Evolutionary conservation across 208 protist species (phyloP), one percentile per base, ranked within the genome.

Genomic region (Wallacemonas collosoma): DNA sequence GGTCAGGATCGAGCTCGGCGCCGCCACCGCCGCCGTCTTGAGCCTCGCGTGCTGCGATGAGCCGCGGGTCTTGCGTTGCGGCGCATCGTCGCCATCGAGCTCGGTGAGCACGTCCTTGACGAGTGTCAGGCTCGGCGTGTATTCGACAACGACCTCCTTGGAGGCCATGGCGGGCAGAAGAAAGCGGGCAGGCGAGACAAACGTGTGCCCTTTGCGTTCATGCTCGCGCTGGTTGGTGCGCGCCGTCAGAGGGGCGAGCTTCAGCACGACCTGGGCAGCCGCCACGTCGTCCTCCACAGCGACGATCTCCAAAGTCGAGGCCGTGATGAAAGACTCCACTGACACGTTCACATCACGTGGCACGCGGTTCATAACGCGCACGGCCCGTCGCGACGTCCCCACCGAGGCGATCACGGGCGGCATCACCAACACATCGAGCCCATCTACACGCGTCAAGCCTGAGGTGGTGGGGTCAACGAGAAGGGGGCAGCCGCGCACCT

Each of bases 341-440:
- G 68, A 79, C n/a, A 95, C 89, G 53, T 83, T 80, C 39, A 97
- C 70, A 62, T 97, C 93, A 35, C 93, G 89, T 43, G 93, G 91
- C n/a, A 90, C 73, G 36, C 93, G 90, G 77, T 95, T 97, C n/a
- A 93, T 72, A 1, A 97, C 67, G 14, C 75, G 70, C 17, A 97
- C 57, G 11, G 71, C 87, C 12, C 93, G 87, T 45, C 83, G 84
- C 48, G 93, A 94, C 1, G 79, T 77, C 7, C 84, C 87, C 0
- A 95, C 68, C 3, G 80, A 83, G 3, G 93, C 93, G 61, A 97
- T 87, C n/a, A 91, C 87, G 1, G 93, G 79, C 41, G 93, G 90
- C 91, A 97, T 95, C 47, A 91, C 64, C 43, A 97, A 82, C 71
- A 90, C 74, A n/a, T 90, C 81, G 63, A 88, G 81, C 0, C 84